A percentile compares a stretch with the other conserved stretches of the same genome.
Evolutionary conservation across 495 filamentous ascomycete genomes (phyloP).

Genomic region (Lasiosphaeria miniovina): DNA sequence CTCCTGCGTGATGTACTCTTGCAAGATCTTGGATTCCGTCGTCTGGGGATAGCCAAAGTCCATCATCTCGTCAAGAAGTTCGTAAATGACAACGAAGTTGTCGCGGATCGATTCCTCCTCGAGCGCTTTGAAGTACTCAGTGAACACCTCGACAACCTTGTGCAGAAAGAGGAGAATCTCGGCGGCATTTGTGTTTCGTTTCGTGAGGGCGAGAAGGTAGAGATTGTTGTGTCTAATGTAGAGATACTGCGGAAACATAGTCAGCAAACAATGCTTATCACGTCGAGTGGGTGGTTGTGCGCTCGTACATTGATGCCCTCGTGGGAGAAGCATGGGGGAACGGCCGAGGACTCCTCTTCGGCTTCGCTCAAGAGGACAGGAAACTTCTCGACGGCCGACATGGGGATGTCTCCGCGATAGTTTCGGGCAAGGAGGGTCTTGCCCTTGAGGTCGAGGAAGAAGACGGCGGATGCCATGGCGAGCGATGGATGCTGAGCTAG

Average conservation of each 20-base stretch:
- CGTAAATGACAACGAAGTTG: constrained; percentile 99
- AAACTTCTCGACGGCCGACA: constrained; percentile 99
- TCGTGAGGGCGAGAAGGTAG: constrained; percentile 95
- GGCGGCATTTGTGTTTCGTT: constrained; percentile 98
- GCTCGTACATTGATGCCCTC: constrained; percentile 91
- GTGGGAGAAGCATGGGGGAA: constrained; percentile 96
- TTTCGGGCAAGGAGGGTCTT: constrained; percentile 99
- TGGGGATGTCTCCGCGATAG: constrained; percentile 98
- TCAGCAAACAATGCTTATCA: constrained; percentile 1
- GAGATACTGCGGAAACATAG: constrained; percentile 66
- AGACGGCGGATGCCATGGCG: constrained; percentile 93
- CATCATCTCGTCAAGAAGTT: constrained; percentile 99
- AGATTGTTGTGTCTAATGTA: constrained; percentile 99
- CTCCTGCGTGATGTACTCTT: constrained; percentile 99
- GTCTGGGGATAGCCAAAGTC: constrained; percentile 99
- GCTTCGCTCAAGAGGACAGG: constrained; percentile 95
- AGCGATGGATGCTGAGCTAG: not conserved
- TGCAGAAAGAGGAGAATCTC: constrained; percentile 98
- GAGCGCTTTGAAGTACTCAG: constrained; percentile 99
- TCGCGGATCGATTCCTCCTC: constrained; percentile 99
- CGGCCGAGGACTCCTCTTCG: constrained; percentile 98
- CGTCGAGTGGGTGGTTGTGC: not conserved
- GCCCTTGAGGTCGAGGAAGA: constrained; percentile 99
- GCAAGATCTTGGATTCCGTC: constrained; percentile 97
- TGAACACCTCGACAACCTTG: constrained; percentile 97